These are phyloP conservation scores for Spathaspora jeffriesii DNA, from an alignment of 1,139 yeast genomes.

Conservation along the genomic window DNA sequence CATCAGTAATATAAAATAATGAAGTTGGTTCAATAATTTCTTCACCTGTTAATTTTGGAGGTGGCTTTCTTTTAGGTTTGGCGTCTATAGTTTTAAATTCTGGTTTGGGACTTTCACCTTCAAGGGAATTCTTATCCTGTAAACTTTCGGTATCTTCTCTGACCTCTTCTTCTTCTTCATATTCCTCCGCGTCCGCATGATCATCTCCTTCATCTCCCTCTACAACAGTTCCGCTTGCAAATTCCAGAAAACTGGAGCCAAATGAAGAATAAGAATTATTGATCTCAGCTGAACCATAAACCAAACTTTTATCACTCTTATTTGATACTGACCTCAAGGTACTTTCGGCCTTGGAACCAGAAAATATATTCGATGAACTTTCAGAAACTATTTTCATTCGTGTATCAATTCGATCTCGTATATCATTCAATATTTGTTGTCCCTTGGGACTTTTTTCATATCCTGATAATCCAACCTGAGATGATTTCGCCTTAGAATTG, in stretches of 20 bases:
- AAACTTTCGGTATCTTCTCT: slow-evolving; percentile 7
- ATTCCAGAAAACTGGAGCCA: slow-evolving; percentile 13
- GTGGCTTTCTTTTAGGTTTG: slow-evolving; percentile 27
- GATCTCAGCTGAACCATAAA: slow-evolving; percentile 3
- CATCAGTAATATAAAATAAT: background rate
- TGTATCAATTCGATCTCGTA: slow-evolving; percentile 28
- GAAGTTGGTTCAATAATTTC: background rate
- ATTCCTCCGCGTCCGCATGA: background rate
- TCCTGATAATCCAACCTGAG: slow-evolving; percentile 6
- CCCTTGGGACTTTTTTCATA: slow-evolving; percentile 12
- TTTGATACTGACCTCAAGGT: slow-evolving; percentile 11
- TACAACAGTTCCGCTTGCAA: background rate
- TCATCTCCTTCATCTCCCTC: slow-evolving; percentile 4
- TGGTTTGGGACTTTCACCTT: slow-evolving; percentile 1
- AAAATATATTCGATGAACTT: slow-evolving; percentile 7
- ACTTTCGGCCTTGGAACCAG: slow-evolving; percentile 8
- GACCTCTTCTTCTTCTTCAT: background rate
- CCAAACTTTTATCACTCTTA: slow-evolving; percentile 8
- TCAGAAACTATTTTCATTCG: slow-evolving; percentile 9
- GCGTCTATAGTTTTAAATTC: background rate
- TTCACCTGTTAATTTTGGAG: slow-evolving; percentile 17
- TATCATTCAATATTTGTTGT: slow-evolving; percentile 19
- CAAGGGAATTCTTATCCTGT: slow-evolving; percentile 3
- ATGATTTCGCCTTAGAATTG: slow-evolving; percentile 19
- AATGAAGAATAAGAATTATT: slow-evolving; percentile 16